Evolutionary conservation across 306 rosid genomes (phyloP).

Genomic region (Vigna radiata): DNA sequence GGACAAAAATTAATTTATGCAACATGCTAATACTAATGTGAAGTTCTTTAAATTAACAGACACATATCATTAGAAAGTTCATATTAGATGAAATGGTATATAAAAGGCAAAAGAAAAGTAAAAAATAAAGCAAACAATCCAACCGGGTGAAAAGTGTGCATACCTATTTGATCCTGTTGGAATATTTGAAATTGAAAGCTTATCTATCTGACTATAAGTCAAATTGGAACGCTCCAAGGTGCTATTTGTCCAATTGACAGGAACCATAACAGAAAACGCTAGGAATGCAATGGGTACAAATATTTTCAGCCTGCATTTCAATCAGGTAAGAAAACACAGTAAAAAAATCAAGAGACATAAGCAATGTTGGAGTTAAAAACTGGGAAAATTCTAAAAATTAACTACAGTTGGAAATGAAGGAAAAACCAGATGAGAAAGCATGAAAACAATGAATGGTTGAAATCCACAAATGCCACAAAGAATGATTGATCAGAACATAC

Average conservation of each 20-base stretch:
- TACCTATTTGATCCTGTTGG: conserved; percentile 87
- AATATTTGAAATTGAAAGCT: conserved; percentile 93
- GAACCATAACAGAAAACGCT: conserved; percentile 84
- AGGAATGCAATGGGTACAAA: conserved; percentile 83
- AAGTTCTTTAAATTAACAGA: conserved; percentile 7
- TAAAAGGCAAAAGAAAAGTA: neutral
- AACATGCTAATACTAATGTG: neutral
- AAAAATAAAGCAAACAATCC: neutral
- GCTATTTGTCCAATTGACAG: conserved; percentile 93
- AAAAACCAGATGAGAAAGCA: neutral
- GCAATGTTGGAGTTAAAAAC: neutral
- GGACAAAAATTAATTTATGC: neutral
- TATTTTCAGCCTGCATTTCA: conserved; percentile 82
- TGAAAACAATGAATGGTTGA: neutral
- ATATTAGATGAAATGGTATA: neutral
- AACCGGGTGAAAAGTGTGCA: conserved; percentile 19
- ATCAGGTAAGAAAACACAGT: conserved; percentile 31
- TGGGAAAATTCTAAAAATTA: neutral
- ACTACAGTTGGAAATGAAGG: neutral
- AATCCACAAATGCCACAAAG: neutral
- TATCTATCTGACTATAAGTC: conserved; percentile 73
- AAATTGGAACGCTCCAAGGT: conserved; percentile 74
- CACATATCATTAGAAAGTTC: conserved; percentile 33
- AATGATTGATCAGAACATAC: conserved; percentile 51
- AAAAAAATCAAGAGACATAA: conserved; percentile 6